Evolutionary conservation across 1,284 basidiomycete genomes (phyloP).

Genomic region (Singerocomus inundabilis): DNA sequence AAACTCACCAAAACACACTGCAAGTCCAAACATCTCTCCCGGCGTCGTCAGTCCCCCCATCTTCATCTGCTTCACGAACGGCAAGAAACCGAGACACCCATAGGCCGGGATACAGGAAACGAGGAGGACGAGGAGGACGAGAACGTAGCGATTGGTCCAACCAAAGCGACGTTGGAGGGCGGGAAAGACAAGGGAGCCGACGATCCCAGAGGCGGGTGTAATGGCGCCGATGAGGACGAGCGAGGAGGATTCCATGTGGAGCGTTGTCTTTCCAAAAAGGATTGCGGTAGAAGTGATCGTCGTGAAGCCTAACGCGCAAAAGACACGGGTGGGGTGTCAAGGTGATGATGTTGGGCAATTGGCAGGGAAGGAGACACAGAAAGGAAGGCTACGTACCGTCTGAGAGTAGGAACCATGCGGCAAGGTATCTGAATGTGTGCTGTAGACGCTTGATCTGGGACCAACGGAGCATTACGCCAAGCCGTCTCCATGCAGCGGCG

Average conservation of each 20-base stretch:
- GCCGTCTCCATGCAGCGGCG: constrained; percentile 59
- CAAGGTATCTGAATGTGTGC: constrained; percentile 83
- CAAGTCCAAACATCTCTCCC: constrained; percentile 82
- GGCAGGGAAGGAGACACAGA: too few relatives aligned
- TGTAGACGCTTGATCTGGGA: constrained; percentile 68
- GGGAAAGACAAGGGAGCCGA: constrained; percentile 75
- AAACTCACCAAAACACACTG: constrained; percentile 72
- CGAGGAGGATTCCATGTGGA: constrained; percentile 70
- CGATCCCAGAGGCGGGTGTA: constrained; percentile 66
- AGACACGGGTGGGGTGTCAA: too few relatives aligned
- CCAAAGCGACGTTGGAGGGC: constrained; percentile 56
- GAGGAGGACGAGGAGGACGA: constrained; percentile 65
- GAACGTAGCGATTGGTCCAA: constrained; percentile 67
- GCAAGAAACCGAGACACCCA: constrained; percentile 77
- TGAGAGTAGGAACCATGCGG: constrained; percentile 89
- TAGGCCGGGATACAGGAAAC: constrained; percentile 76
- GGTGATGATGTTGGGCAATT: not conserved
- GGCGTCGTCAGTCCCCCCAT: constrained; percentile 76
- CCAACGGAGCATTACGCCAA: constrained; percentile 68
- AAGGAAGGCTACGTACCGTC: constrained; percentile 58
- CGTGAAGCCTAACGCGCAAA: constrained; percentile 59
- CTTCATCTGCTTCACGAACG: constrained; percentile 41
- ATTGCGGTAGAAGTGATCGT: constrained; percentile 83
- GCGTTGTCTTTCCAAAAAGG: constrained; percentile 77
- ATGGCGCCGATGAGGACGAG: constrained; percentile 73